Evolutionary conservation across 805 yeast genomes (phyloP).

Genomic region (Saccharomycopsis sp.): DNA sequence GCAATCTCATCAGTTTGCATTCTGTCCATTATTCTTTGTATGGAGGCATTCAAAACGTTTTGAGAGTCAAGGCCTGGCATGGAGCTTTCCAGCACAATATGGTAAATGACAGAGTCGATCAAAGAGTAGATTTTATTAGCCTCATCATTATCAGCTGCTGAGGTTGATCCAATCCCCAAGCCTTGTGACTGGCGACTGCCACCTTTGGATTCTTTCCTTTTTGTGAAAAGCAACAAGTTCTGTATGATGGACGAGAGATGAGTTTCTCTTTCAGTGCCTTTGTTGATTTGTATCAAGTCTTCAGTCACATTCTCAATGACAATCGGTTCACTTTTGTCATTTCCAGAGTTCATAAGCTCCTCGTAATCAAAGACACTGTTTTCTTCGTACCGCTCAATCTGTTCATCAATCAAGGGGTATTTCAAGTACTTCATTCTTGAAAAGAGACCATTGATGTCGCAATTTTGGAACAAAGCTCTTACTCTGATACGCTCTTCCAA

Average conservation of each 20-base stretch:
- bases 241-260: slow-evolving; percentile 44
- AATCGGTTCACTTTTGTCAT: slow-evolving; percentile 6
- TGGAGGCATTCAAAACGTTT: slow-evolving; percentile 66
- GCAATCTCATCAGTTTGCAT: slow-evolving; percentile 84
- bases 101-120: slow-evolving; percentile 47
- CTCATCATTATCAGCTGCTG: slow-evolving; percentile 19
- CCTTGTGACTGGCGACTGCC: not conserved
- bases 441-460: slow-evolving; percentile 27
- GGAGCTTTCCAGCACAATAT: slow-evolving; percentile 26
- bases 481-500: slow-evolving; percentile 20
- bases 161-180: not conserved
- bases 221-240: slow-evolving; percentile 41
- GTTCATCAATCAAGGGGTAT: slow-evolving; percentile 52
- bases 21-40: slow-evolving; percentile 60
- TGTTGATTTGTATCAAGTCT: slow-evolving; percentile 37
- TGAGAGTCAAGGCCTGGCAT: slow-evolving; percentile 42
- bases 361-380: slow-evolving; percentile 47
- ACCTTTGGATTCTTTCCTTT: not conserved
- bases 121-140: slow-evolving; percentile 34
- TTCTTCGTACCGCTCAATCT: slow-evolving; percentile 53
- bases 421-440: slow-evolving; percentile 43
- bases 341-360: slow-evolving; percentile 29
- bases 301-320: slow-evolving; percentile 24
- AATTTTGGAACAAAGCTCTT: slow-evolving; percentile 8
- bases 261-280: slow-evolving; percentile 41